Evolutionary conservation across 768 basidiomycete species (phyloP).

Genomic region (Wakefieldia striispora): DNA sequence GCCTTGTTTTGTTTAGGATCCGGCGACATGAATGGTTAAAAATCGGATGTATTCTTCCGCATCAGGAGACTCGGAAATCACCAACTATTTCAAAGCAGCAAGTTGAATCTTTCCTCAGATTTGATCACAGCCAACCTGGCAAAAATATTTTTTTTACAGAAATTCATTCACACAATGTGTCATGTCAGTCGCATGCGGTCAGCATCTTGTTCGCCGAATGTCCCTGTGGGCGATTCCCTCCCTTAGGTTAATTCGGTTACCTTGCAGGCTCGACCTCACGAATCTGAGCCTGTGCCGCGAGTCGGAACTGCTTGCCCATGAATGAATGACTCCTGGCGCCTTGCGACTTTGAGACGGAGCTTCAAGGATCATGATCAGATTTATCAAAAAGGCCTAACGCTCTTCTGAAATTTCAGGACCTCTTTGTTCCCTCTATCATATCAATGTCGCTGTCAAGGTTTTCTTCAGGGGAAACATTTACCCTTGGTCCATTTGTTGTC

Average conservation of each 20-base stretch:
- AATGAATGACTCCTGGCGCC: too few species aligned
- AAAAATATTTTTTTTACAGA: neutral
- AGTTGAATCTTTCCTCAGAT: too few species aligned
- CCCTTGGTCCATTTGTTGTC: constrained; percentile 52
- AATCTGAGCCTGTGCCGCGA: neutral
- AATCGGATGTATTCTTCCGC: too few species aligned
- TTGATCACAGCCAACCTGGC: constrained; percentile 14
- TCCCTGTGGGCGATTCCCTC: neutral
- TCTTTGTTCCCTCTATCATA: constrained; percentile 1
- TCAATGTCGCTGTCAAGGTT: constrained; percentile 20
- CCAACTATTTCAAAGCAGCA: too few species aligned
- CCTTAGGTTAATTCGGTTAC: constrained; percentile 2
- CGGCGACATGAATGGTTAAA: too few species aligned
- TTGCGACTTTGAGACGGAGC: constrained; percentile 27
- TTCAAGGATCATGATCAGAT: constrained; percentile 31
- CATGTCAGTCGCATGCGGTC: constrained; percentile 17
- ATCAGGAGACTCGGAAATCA: too few species aligned
- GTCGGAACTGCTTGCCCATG: too few species aligned
- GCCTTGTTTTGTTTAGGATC: too few species aligned
- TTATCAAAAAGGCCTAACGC: constrained; percentile 18
- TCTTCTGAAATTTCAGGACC: constrained; percentile 5
- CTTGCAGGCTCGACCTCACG: constrained; percentile 6
- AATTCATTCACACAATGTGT: constrained; percentile 4
- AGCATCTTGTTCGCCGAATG: constrained; percentile 8
- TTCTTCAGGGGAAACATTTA: constrained; percentile 42